Evolutionary conservation across 495 filamentous ascomycete species (phyloP).

Genomic region (Patellaria atrata): DNA sequence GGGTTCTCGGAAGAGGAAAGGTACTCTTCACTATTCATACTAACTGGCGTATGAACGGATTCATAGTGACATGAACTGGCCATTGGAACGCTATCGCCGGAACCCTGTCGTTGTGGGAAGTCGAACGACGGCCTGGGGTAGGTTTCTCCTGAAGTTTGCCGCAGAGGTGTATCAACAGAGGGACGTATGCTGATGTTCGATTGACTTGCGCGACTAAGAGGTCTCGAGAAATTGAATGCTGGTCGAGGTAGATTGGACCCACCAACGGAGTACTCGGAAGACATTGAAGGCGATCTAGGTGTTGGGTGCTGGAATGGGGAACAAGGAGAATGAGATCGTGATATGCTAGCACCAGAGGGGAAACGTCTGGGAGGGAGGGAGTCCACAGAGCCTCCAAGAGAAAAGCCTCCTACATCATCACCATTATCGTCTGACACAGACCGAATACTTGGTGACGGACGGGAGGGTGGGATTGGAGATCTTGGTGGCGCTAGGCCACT

Average conservation of each 20-base stretch:
- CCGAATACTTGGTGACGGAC: slow-evolving; percentile 41
- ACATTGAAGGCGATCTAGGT: slow-evolving; percentile 64
- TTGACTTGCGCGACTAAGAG: slow-evolving; percentile 56
- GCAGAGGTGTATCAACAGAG: slow-evolving; percentile 10
- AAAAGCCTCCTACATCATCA: slow-evolving; percentile 36
- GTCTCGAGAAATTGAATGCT: slow-evolving; percentile 85
- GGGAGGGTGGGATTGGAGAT: no score
- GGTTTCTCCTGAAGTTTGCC: slow-evolving; percentile 24
- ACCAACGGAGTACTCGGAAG: slow-evolving; percentile 56
- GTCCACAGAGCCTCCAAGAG: slow-evolving; percentile 20
- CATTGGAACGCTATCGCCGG: slow-evolving; percentile 39
- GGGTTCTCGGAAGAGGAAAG: slow-evolving; percentile 29
- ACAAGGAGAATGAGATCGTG: slow-evolving; percentile 46
- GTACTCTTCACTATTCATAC: slow-evolving; percentile 46
- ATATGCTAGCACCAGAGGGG: slow-evolving; percentile 35
- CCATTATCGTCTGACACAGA: slow-evolving; percentile 45
- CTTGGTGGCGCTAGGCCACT: slow-evolving; percentile 32
- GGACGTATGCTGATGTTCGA: no score
- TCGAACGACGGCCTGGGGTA: slow-evolving; percentile 46
- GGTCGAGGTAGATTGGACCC: slow-evolving; percentile 52
- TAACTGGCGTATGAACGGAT: slow-evolving; percentile 48
- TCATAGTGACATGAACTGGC: slow-evolving; percentile 32
- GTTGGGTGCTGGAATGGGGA: slow-evolving; percentile 40
- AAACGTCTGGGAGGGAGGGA: slow-evolving; percentile 22
- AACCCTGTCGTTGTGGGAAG: slow-evolving; percentile 39